Conservation (phyloP, 192 early-diverging fungal genomes). For the Backusella psychrophila region DNA sequence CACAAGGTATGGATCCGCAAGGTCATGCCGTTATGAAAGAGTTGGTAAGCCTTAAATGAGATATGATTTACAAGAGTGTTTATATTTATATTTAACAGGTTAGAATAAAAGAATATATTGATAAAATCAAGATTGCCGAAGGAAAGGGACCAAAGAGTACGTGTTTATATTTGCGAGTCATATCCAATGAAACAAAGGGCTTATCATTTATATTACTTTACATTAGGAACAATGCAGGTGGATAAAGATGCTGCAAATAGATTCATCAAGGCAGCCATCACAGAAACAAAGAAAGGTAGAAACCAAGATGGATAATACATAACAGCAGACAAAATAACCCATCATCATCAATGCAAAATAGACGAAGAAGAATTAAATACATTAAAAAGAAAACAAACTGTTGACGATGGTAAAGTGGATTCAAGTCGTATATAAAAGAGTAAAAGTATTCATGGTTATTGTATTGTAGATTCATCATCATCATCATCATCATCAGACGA, state of each 20-base stretch:
- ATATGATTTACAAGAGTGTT: not conserved
- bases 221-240: conserved; percentile 21
- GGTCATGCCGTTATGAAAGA: conserved; percentile 31
- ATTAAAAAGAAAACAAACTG: not conserved
- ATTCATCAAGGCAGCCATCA: conserved; percentile 26
- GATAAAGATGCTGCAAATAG: conserved; percentile 29
- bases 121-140: conserved; percentile 28
- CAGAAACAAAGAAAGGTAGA: not conserved
- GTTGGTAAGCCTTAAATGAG: conserved; percentile 5
- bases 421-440: not conserved
- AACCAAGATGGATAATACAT: not conserved
- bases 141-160: conserved; percentile 20
- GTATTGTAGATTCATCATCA: not conserved
- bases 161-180: not conserved
- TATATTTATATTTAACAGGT: not conserved
- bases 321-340: not conserved
- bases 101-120: conserved; percentile 28
- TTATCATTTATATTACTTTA: not conserved
- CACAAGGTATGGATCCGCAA: conserved; percentile 33
- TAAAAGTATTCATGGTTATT: not conserved
- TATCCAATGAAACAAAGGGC: not conserved
- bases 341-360: not conserved
- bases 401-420: not conserved
- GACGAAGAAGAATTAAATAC: not conserved
- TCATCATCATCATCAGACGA: not conserved